These are phyloP conservation scores for Ambrosia hybrid DNA, from an alignment of 140 eudicot species.

Conservation along the genomic window DNA sequence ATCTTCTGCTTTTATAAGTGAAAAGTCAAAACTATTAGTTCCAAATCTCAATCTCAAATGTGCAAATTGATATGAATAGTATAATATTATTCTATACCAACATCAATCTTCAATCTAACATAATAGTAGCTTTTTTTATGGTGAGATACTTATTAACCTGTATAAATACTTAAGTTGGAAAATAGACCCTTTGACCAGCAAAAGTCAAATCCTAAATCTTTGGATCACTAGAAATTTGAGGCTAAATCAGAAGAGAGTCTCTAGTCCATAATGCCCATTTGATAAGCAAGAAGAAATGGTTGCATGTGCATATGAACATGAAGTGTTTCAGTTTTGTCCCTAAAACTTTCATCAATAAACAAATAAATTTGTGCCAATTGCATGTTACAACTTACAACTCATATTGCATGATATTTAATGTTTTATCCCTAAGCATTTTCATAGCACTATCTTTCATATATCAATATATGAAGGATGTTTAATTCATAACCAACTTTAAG, in stretches of 20 bases:
- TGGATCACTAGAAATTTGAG: conserved; percentile 14
- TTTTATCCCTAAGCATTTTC: conserved; percentile 26
- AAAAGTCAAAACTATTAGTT: conserved; percentile 14
- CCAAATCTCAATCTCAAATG: background rate
- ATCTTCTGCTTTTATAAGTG: conserved; percentile 9
- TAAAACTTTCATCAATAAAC: conserved; percentile 17
- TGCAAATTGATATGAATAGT: background rate
- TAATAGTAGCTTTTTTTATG: conserved; percentile 5
- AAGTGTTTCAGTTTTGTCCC: conserved; percentile 27
- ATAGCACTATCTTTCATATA: conserved; percentile 3
- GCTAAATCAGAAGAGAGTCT: background rate
- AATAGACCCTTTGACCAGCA: conserved; percentile 14
- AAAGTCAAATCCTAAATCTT: conserved; percentile 31
- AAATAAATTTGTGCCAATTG: conserved; percentile 13
- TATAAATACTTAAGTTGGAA: background rate
- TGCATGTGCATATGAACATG: conserved; percentile 39
- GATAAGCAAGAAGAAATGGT: conserved; percentile 18
- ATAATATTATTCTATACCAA: background rate
- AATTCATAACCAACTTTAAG: too few species aligned
- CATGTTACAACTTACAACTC: conserved; percentile 24
- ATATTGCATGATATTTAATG: conserved; percentile 24
- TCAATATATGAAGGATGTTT: background rate
- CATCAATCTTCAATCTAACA: background rate
- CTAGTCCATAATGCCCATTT: background rate
- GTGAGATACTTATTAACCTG: background rate